These are phyloP conservation scores for Beauveria scarabaeidicola DNA, from an alignment of 2,329 filamentous ascomycete genomes.

Conservation along the genomic window DNA sequence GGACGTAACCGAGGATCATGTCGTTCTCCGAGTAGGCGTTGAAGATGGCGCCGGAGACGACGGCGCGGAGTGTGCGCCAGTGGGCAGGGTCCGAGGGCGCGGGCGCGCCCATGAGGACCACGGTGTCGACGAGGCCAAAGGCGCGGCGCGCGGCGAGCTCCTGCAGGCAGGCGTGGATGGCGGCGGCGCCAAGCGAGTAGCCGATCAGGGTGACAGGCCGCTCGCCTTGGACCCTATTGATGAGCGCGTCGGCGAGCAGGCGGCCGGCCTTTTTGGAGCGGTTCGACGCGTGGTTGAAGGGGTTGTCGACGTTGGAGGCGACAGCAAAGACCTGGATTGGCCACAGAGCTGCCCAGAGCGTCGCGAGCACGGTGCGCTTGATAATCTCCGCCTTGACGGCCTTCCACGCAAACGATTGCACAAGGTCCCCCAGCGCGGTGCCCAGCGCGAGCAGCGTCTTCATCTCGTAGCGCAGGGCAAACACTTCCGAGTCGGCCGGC, in stretches of 20 bases:
- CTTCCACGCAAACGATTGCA: slow-evolving; percentile 67
- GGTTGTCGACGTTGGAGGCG: slow-evolving; percentile 67
- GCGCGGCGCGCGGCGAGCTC: slow-evolving; percentile 67
- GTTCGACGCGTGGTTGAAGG: slow-evolving; percentile 68
- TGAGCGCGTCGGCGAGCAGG: slow-evolving; percentile 72
- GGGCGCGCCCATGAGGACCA: slow-evolving; percentile 74
- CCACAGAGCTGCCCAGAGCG: slow-evolving; percentile 60
- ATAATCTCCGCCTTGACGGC: slow-evolving; percentile 68
- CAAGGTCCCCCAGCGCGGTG: slow-evolving; percentile 60
- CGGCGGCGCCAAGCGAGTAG: slow-evolving; percentile 71
- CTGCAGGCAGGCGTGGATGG: slow-evolving; percentile 76
- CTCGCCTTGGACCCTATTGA: slow-evolving; percentile 75
- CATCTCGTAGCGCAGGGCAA: slow-evolving; percentile 78
- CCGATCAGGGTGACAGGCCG: slow-evolving; percentile 72
- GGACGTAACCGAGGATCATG: slow-evolving; percentile 78
- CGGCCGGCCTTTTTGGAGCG: slow-evolving; percentile 72
- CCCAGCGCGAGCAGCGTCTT: slow-evolving; percentile 69
- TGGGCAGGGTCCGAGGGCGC: slow-evolving; percentile 62
- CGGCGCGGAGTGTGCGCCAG: slow-evolving; percentile 69
- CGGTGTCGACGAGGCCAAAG: slow-evolving; percentile 77
- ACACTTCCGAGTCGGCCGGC: slow-evolving; percentile 64
- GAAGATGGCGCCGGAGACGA: slow-evolving; percentile 73
- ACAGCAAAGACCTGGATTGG: slow-evolving; percentile 59
- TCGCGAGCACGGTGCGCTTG: slow-evolving; percentile 60
- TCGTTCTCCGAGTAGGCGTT: slow-evolving; percentile 88